Evolutionary conservation across 176 grass and related monocot species (phyloP).

Genomic region (Guadua angustifolia): DNA sequence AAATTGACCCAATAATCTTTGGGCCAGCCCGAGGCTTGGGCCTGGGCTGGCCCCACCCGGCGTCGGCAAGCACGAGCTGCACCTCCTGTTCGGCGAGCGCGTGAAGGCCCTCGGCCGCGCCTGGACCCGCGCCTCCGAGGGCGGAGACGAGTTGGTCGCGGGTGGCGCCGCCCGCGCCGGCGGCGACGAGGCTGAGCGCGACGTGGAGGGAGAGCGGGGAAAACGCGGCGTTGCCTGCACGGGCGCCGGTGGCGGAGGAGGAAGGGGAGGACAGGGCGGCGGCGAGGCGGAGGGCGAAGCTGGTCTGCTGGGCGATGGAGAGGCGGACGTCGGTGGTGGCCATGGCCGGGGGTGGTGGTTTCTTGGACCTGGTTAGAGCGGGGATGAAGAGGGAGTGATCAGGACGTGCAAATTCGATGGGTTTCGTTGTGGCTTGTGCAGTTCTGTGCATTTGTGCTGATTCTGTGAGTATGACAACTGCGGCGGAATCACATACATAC

Average conservation of each 20-base stretch:
- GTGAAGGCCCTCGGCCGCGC: conserved; percentile 33
- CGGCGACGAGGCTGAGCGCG: conserved; percentile 73
- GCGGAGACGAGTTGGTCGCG: conserved; percentile 59
- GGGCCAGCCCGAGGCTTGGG: no score
- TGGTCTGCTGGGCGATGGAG: conserved; percentile 69
- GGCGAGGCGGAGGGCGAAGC: conserved; percentile 68
- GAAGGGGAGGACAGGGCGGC: conserved; percentile 44
- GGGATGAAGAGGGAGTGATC: neutral
- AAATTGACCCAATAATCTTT: no score
- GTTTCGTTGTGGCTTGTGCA: neutral
- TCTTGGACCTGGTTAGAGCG: neutral
- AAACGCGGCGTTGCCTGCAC: conserved; percentile 61
- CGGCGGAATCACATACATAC: no score
- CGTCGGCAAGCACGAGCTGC: conserved; percentile 71
- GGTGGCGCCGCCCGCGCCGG: conserved; percentile 62
- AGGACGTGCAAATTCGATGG: neutral
- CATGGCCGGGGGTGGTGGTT: conserved; percentile 33
- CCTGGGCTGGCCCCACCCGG: no score
- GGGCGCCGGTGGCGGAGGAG: neutral
- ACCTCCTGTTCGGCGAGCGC: conserved; percentile 66
- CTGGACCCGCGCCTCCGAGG: conserved; percentile 15
- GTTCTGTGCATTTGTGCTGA: no score
- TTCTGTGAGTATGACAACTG: no score
- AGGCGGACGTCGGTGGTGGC: conserved; percentile 61
- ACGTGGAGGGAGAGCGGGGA: conserved; percentile 85